Base-by-base conservation (phyloP, 768 basidiomycete species). In the Kwoniella shandongensis region DNA sequence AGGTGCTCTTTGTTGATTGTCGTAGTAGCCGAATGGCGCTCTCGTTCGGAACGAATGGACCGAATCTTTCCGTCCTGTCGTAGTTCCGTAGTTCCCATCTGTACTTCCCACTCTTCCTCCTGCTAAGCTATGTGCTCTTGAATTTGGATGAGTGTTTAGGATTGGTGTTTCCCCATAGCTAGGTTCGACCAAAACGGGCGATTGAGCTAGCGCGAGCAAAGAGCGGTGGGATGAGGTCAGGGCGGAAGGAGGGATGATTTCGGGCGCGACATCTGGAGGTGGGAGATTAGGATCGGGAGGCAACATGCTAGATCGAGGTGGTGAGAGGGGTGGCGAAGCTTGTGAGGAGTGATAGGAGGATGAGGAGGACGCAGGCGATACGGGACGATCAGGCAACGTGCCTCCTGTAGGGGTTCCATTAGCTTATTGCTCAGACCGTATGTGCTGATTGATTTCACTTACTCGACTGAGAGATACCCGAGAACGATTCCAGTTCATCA, bases 291-390 rank as follows among this genome's bases (percentile, higher is more conserved):
- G 66, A 44, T 69, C 63, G 10, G 68, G 67, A 26, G 65, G 62
- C 17, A 58, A 26, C 56, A 58, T 58, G 42, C 44, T 44, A 13
- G 36, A 44, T 10, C 61, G 50, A 0, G 62, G 62, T 4, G 65
- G 61, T 8, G 64, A 63, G 8, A 44, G 44, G 1, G 63, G 62
- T 8, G 62, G 66, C 13, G 70, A 69, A 17, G 71, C 66, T 51
- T 69, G 65, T 7, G 67, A 72, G 13, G 63, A 66, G 44, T 69
- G 66, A 30, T 69, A 72, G 1, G 68, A 72, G 15, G 70, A 69
- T 6, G 70, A 61, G 13, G 70, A 72, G 0, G 67, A 69, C 12
- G 70, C 53, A 0, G 70, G 68, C 0, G 67, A 69, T 4, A 47
- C 52, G 1, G 67, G 57, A 26, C 62, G 59, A 26, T 52, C 46